Conservation (phyloP, 2,329 filamentous ascomycete genomes). For the Intubia oerlemansii region DNA sequence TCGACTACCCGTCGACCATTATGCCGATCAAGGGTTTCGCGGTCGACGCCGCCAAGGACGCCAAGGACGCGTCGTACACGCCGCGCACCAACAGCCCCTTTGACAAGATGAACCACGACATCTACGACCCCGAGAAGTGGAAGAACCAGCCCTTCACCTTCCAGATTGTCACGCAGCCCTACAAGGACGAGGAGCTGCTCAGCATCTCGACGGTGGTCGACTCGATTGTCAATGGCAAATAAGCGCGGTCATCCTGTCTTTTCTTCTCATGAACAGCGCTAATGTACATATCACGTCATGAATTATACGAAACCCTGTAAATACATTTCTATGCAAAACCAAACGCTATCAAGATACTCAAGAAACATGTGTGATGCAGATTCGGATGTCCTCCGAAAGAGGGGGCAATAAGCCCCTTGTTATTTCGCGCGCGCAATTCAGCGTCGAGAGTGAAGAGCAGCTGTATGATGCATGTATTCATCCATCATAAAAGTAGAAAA, state of each 20-base stretch:
- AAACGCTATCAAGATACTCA: no score
- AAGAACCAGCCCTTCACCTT: slow-evolving; percentile 2
- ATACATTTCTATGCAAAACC: no score
- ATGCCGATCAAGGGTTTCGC: slow-evolving; percentile 1
- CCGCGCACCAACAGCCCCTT: slow-evolving; percentile 1
- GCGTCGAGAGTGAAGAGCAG: no score
- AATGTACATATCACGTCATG: no score
- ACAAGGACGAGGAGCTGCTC: slow-evolving; percentile 4
- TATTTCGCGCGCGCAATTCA: no score
- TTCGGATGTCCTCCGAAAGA: no score
- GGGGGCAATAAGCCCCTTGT: no score
- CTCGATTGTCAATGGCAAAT: slow-evolving; percentile 1
- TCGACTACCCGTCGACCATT: slow-evolving; percentile 6
- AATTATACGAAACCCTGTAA: no score
- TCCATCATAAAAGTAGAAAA: no score
- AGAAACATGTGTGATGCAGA: no score
- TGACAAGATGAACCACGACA: slow-evolving; percentile 3
- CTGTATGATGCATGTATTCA: no score
- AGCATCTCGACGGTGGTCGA: slow-evolving; percentile 2
- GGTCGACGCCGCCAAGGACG: background rate
- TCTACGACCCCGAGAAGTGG: slow-evolving; percentile 2
- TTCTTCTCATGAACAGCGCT: background rate
- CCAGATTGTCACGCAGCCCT: slow-evolving; percentile 3
- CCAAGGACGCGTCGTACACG: slow-evolving; percentile 1
- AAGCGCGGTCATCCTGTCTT: no score